Conservation (phyloP, 129 eudicot genomes). For the Flaveria robusta region DNA sequence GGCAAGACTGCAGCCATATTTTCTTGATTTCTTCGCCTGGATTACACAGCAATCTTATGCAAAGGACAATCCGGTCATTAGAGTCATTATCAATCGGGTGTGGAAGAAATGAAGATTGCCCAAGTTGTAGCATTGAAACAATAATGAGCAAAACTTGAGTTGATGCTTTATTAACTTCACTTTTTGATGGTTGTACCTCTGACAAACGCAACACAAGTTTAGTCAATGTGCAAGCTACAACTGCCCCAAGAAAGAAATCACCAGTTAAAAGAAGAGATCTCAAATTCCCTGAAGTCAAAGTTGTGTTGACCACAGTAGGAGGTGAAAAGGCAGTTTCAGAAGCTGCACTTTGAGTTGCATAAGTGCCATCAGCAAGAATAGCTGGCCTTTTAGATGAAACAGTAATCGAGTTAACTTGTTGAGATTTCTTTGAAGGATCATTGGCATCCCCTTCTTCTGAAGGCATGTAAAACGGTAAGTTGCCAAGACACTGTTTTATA, state of each 20-base stretch:
- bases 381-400: slow-evolving; percentile 88
- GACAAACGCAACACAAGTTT: slow-evolving; percentile 82
- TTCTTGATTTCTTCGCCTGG: slow-evolving; percentile 70
- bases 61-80: slow-evolving; percentile 73
- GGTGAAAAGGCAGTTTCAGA: slow-evolving; percentile 87
- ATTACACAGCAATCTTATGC: slow-evolving; percentile 72
- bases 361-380: slow-evolving; percentile 94
- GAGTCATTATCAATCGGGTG: slow-evolving; percentile 97
- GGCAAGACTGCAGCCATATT: slow-evolving; percentile 91
- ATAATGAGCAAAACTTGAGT: slow-evolving; percentile 58
- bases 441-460: slow-evolving; percentile 72
- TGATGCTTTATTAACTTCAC: slow-evolving; percentile 77
- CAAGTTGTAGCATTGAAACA: slow-evolving; percentile 88
- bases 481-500: slow-evolving; percentile 94
- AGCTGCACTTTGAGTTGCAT: slow-evolving; percentile 97
- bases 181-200: slow-evolving; percentile 81
- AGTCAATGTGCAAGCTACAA: slow-evolving; percentile 85
- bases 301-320: slow-evolving; percentile 77
- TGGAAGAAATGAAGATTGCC: slow-evolving; percentile 87
- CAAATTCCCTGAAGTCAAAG: slow-evolving; percentile 72
- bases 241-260: slow-evolving; percentile 94
- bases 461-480: slow-evolving; percentile 72
- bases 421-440: slow-evolving; percentile 72
- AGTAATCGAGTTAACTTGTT: slow-evolving; percentile 71
- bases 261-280: slow-evolving; percentile 92